Conservation (phyloP, 108 stramenopile species). For the Bacterosira constricta region DNA sequence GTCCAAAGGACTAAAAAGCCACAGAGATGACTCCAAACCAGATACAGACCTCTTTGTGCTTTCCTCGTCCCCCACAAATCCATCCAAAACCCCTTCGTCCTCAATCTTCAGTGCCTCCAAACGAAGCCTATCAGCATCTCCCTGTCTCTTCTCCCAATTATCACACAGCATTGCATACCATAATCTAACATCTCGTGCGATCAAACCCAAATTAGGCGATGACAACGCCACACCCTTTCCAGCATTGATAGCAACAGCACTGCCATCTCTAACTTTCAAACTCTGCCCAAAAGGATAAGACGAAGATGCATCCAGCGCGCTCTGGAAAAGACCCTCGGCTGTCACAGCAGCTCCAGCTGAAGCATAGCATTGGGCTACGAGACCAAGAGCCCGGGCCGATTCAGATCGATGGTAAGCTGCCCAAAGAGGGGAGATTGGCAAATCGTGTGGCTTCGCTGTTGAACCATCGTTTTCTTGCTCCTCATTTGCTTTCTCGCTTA, state of each 20-base stretch:
- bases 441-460: constrained; percentile 13
- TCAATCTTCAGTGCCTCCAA: constrained; percentile 54
- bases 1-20: constrained; percentile 36
- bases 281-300: constrained; percentile 45
- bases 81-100: constrained; percentile 43
- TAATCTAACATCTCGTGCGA: constrained; percentile 59
- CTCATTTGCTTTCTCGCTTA: constrained; percentile 21
- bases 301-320: constrained; percentile 60
- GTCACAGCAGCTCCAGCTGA: constrained; percentile 77
- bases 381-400: constrained; percentile 55
- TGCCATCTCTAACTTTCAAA: constrained; percentile 4
- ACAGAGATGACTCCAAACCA: constrained; percentile 34
- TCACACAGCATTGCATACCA: constrained; percentile 65
- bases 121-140: constrained; percentile 63
- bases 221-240: constrained; percentile 44
- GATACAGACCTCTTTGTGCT: constrained; percentile 9
- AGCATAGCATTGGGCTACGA: constrained; percentile 76
- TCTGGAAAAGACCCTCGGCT: constrained; percentile 84
- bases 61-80: constrained; percentile 18
- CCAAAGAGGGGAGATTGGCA: constrained; percentile 29
- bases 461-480: neutral
- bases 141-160: constrained; percentile 77
- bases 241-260: neutral
- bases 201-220: constrained; percentile 45
- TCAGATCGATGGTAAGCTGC: constrained; percentile 35